phyloP scores from a whole-genome alignment of 345 rosid genomes.

The Arabidopsis arenosa region DNA sequence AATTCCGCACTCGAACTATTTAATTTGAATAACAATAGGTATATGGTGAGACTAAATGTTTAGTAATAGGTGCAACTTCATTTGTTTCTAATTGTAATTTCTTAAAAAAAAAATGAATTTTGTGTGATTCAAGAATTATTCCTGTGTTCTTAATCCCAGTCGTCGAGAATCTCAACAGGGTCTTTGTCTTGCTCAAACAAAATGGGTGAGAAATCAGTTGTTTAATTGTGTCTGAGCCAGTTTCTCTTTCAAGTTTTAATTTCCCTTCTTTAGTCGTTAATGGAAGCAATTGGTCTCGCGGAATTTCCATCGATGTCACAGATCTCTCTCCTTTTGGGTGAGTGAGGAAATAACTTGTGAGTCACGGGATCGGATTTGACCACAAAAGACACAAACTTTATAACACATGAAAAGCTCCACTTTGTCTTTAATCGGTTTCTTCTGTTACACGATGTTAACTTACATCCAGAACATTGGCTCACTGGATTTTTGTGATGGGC shows the following conservation, averaged over 20 bases:
- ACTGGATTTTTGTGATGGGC: neutral
- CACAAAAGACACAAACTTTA: constrained; percentile 64
- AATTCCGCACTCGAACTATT: too few species aligned
- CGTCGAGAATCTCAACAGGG: neutral
- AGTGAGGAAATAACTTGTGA: constrained; percentile 74
- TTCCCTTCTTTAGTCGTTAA: constrained; percentile 76
- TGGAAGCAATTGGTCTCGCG: constrained; percentile 72
- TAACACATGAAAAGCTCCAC: constrained; percentile 63
- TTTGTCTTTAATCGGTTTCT: constrained; percentile 40
- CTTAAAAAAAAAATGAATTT: neutral
- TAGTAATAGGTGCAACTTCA: neutral
- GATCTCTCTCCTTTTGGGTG: constrained; percentile 65
- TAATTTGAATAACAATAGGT: too few species aligned
- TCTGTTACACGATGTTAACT: constrained; percentile 7
- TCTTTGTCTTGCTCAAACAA: neutral
- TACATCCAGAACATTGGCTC: constrained; percentile 46
- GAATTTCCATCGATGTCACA: constrained; percentile 51
- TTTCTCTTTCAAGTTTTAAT: constrained; percentile 66
- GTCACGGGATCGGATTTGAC: constrained; percentile 65
- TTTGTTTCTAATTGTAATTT: neutral
- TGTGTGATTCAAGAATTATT: neutral
- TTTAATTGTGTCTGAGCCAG: constrained; percentile 49
- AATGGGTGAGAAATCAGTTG: neutral
- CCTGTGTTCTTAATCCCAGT: neutral
- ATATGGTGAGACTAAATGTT: too few species aligned